Evolutionary conservation across 129 eudicot species (phyloP), one percentile per base, ranked within the genome.

Genomic region (Centaurea solstitialis): DNA sequence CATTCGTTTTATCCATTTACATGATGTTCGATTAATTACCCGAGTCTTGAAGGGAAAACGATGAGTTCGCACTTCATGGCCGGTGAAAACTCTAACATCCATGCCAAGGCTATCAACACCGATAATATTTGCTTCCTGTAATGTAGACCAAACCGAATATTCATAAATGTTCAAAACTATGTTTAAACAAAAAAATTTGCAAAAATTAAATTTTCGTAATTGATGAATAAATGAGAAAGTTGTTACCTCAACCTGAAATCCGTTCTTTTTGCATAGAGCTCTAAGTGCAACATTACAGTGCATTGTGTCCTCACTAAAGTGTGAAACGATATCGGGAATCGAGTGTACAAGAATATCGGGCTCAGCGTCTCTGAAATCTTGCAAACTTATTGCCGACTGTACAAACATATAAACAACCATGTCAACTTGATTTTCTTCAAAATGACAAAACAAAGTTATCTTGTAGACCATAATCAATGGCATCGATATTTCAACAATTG

Each of bases 61-160:
- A 81, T 92, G 92, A 18, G 97, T 92, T 72, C 83, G 72, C 37
- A 92, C 94, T 92, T 92, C 92, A 80, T 80, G 81, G 62, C 97
- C 97, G 0, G 85, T 76, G 78, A 82, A 85, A 78, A 86, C 88
- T 53, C 94, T 86, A 76, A 92, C 97, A 73, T 92, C 97, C 83
- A 90, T 81, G 70, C 97, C 97, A 80, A 90, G 94, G 80, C 94
- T 92, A 79, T 92, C 97, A 39, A 90, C 90, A 37, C 97, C 89
- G 17, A 92, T 86, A 53, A 92, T 83, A 78, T 81, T 83, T 81
- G 97, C 97, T 23, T 86, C 85, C 97, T 92, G 76, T 53, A 80
- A 78, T 69, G 76, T 73, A 74, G 23, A 47, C 50, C 23, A 72
- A 61, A 77, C 21, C 3, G 4, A 21, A 47, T 26, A 69, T 39